Conservation (phyloP, 2,329 filamentous ascomycete species). For the Trichoderma koningiopsis region DNA sequence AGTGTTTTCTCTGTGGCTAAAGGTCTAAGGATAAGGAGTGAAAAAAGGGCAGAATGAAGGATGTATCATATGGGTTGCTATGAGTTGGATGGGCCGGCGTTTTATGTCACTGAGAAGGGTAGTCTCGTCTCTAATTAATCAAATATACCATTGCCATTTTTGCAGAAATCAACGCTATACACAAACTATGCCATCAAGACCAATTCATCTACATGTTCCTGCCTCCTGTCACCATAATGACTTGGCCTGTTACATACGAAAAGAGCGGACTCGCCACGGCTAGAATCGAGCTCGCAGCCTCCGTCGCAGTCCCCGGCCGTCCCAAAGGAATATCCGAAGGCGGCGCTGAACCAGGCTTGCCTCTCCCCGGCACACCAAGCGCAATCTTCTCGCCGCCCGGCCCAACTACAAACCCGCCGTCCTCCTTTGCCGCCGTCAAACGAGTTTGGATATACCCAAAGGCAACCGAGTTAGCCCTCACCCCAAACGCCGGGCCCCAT, state of each 20-base stretch:
- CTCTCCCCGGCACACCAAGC: slow-evolving; percentile 68
- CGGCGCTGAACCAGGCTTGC: slow-evolving; percentile 46
- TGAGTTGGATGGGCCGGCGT: slow-evolving; percentile 32
- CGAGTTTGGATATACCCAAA: slow-evolving; percentile 82
- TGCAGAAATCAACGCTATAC: not conserved
- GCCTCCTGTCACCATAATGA: slow-evolving; percentile 82
- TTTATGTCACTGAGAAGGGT: slow-evolving; percentile 30
- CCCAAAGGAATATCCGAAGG: slow-evolving; percentile 76
- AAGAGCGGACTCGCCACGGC: slow-evolving; percentile 81
- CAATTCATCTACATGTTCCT: slow-evolving; percentile 53
- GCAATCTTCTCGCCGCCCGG: slow-evolving; percentile 75
- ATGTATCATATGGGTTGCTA: slow-evolving; percentile 24
- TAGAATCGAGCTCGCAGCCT: slow-evolving; percentile 77
- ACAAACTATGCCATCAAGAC: not conserved
- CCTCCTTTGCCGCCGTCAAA: slow-evolving; percentile 81
- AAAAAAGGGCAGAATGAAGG: slow-evolving; percentile 28
- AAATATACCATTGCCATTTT: slow-evolving; percentile 22
- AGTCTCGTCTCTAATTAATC: slow-evolving; percentile 15
- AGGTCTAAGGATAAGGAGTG: slow-evolving; percentile 55
- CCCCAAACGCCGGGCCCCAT: slow-evolving; percentile 83
- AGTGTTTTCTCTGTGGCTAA: slow-evolving; percentile 75
- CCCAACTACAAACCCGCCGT: slow-evolving; percentile 75
- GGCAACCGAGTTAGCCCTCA: slow-evolving; percentile 79
- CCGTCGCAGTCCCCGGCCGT: slow-evolving; percentile 73
- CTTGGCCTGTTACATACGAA: slow-evolving; percentile 84